phyloP scores from a whole-genome alignment of 2,329 filamentous ascomycete species.

The Nannizziopsis barbatae region DNA sequence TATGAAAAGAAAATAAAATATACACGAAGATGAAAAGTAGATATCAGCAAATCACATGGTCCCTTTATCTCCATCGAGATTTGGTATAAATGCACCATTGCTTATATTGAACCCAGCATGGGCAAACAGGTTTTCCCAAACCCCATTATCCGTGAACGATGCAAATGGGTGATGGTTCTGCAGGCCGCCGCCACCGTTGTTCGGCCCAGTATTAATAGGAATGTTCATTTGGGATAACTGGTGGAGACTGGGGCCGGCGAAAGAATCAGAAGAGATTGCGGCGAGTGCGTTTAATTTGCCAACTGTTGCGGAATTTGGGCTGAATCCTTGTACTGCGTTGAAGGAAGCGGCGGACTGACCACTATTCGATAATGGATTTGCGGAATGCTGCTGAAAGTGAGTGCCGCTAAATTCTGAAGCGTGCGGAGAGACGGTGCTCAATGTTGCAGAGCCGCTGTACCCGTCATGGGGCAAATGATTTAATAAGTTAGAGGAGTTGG shows the following conservation, averaged over 20 bases:
- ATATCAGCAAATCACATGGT: no score
- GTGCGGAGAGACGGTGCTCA: not conserved
- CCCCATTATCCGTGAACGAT: slow-evolving; percentile 15
- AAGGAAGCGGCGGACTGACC: no score
- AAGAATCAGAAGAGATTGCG: not conserved
- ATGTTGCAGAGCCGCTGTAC: not conserved
- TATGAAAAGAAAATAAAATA: no score
- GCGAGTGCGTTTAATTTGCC: no score
- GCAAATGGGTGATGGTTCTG: slow-evolving; percentile 9
- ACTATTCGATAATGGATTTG: not conserved
- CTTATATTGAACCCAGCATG: slow-evolving; percentile 20
- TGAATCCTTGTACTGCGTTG: no score
- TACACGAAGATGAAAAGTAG: no score
- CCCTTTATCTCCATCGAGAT: slow-evolving; percentile 9
- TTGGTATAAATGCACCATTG: slow-evolving; percentile 17
- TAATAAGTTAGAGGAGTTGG: not conserved
- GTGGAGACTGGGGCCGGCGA: not conserved
- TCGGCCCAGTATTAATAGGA: not conserved
- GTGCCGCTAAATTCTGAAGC: not conserved
- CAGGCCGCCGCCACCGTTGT: not conserved
- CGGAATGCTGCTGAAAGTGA: slow-evolving; percentile 1
- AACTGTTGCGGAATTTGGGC: no score
- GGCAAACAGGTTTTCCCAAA: slow-evolving; percentile 18
- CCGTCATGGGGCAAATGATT: not conserved
- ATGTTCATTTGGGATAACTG: not conserved